Base-by-base conservation (phyloP, 1,139 yeast species). In the Kodamaea ohmeri region DNA sequence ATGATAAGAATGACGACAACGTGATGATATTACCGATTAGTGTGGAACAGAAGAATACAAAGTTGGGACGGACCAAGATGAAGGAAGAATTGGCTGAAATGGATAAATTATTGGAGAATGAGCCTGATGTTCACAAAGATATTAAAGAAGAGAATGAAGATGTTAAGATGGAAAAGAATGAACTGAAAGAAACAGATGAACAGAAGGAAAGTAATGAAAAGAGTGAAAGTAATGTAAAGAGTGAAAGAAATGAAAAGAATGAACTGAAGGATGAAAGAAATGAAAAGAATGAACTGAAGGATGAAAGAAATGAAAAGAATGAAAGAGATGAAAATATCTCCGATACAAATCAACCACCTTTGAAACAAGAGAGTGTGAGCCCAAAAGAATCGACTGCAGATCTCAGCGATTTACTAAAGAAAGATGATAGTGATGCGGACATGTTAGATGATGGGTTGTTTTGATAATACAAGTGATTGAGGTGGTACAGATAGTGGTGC, bases 41-140 rank as follows among this genome's bases (percentile, higher is more conserved):
- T 30, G 78, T 80, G 15, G 80, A 78, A 44, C 82, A 78, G 49
- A 80, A 78, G 60, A 80, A 81, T 36, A 73, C 83, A 5, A 67
- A 68, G 53, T 66, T 78, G 28, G 84, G 84, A 2, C 61, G 61
- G 29, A 64, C 63, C 45, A 76, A 78, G 54, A 55, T 78, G 38
- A 58, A 64, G 13, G 58, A 58, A 12, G 73, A 68, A 44, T 47
- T 69, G 19, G 40, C 42, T 14, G 62, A 62, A 35, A 51, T 67
- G 51, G 47, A 53, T 12, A 42, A 39, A 17, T 46, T 63, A 25
- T 45, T 63, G 9, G 39, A 29, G 25, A 29, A 14, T 20, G 31
- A 8, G 16, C n/a, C n/a, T n/a, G n/a, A n/a, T n/a, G n/a, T n/a
- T n/a, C n/a, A n/a, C n/a, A 12, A 15, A 14, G 18, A 24, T 3